Base-by-base conservation (phyloP, 257 asterid genomes). In the Nyctanthes arbortristis region DNA sequence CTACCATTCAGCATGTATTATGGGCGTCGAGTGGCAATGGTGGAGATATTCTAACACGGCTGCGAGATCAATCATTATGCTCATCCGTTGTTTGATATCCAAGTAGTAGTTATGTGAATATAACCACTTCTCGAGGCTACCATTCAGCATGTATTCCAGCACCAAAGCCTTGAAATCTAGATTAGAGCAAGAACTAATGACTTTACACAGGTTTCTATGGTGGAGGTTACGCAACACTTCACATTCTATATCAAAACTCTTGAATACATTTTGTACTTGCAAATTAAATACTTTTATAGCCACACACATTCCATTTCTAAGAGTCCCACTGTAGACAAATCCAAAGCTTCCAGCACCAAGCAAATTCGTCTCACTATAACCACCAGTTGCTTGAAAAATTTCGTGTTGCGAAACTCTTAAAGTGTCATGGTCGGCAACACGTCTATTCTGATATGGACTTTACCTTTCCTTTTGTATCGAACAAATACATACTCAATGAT, bases 171-270 rank as follows among this genome's bases (percentile, higher is more conserved):
- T 82, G 37, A 82, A 79, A 9, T 70, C 71, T 0, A 4, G n/a
- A 7, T 35, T 71, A 0, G 80, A 72, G 62, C 79, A 73, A 9
- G 76, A 62, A 2, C 71, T 24, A 0, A 77, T 59, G 57, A 77
- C 80, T 61, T 71, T 81, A 7, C 36, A 34, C 6, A 81, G 78
- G 45, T 81, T 81, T 34, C 77, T 24, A 32, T 77, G 85, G 9
- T 72, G 67, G 16, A 77, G 76, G 4, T 55, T 74, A 0, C 69
- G 33, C 0, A 73, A 12, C 8, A 52, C 57, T 47, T 72, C 73
- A 33, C 69, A 69, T 66, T 80, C 82, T 1, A 68, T 67, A 2
- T 74, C 75, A 16, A 77, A 80, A 20, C 65, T 73, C 40, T 52
- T 40, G 29, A 77, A 30, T 29, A 57, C 76, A 0, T 74, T 66